A percentile compares a stretch with the other conserved stretches of the same genome.
Evolutionary conservation across 2,329 filamentous ascomycete genomes (phyloP).

Genomic region (Gaeumannomyces tritici): DNA sequence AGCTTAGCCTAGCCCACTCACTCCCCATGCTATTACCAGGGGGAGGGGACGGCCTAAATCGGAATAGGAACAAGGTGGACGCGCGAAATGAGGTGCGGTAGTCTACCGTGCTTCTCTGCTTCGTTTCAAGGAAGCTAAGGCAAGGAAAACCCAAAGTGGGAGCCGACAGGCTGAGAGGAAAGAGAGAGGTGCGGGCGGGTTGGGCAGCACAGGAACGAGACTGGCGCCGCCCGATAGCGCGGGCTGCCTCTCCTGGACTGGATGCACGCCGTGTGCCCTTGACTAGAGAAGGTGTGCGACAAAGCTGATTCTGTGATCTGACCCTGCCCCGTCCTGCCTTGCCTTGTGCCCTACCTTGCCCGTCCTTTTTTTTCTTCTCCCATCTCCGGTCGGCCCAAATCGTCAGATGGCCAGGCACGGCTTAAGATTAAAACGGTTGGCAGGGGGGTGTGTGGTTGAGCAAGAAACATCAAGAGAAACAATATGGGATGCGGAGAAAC

Average conservation of each 20-base stretch:
- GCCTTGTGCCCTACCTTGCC: neutral
- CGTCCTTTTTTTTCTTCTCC: neutral
- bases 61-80: neutral
- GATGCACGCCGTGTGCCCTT: neutral
- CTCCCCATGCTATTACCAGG: neutral
- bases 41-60: neutral
- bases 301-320: neutral
- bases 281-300: no score
- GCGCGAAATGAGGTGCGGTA: neutral
- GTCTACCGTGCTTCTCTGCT: neutral
- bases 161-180: neutral
- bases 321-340: neutral
- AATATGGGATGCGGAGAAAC: neutral
- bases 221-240: no score
- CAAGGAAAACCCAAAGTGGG: no score
- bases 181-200: neutral
- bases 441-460: neutral
- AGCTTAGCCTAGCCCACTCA: neutral
- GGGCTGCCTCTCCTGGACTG: neutral
- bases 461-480: neutral
- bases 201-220: neutral
- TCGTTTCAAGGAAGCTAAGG: no score
- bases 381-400: neutral
- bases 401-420: neutral
- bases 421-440: neutral